These are phyloP conservation scores for Plasmodium cynomolgi DNA, from an alignment of 169 alveolate genomes.

Conservation along the genomic window DNA sequence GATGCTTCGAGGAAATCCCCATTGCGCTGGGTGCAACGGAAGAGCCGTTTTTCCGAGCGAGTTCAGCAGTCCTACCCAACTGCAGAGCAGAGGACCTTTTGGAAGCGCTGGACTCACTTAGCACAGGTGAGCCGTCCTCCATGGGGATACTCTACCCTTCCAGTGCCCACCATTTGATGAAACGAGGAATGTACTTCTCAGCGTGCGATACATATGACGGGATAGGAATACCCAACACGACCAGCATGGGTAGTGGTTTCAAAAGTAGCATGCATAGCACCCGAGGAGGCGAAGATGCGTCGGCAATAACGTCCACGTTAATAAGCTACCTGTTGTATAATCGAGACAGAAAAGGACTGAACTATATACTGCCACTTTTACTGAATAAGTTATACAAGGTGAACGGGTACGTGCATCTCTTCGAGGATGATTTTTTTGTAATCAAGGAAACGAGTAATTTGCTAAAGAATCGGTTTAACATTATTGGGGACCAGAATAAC, in stretches of 20 bases:
- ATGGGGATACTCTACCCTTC: background rate
- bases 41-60: background rate
- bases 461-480: conserved; percentile 48
- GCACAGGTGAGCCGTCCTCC: background rate
- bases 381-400: conserved; percentile 32
- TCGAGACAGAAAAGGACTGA: conserved; percentile 19
- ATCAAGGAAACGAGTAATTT: conserved; percentile 41
- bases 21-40: background rate
- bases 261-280: background rate
- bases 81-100: background rate
- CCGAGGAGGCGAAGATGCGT: background rate
- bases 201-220: background rate
- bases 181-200: background rate
- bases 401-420: conserved; percentile 39
- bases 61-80: background rate
- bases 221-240: background rate
- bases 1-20: background rate
- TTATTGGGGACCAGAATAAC: conserved; percentile 38
- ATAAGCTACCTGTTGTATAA: conserved; percentile 32
- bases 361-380: background rate
- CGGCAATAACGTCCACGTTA: background rate
- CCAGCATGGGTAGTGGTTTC: background rate
- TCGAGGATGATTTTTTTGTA: conserved; percentile 46
- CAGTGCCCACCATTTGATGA: background rate
- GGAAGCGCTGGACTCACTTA: background rate